phyloP scores from a whole-genome alignment of 305 asterid genomes.

The Ajuga reptans region DNA sequence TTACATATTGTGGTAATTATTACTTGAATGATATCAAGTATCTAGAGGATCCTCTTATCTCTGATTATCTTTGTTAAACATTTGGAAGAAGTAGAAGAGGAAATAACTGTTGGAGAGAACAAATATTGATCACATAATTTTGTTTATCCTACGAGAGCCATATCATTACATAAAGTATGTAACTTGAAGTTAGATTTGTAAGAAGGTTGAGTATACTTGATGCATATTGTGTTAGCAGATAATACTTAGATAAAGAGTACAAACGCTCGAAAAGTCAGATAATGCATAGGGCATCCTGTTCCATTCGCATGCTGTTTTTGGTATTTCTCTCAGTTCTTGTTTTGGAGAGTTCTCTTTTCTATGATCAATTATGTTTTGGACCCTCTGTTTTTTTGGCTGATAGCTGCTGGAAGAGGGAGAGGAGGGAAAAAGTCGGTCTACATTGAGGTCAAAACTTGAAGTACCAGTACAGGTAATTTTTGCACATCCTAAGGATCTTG shows the following conservation, averaged over 20 bases:
- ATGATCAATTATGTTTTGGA: constrained; percentile 14
- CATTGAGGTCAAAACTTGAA: constrained; percentile 84
- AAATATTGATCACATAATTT: neutral
- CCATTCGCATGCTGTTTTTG: neutral
- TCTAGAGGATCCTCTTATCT: neutral
- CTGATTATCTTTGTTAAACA: neutral
- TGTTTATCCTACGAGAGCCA: constrained; percentile 3
- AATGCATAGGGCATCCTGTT: neutral
- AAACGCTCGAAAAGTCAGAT: neutral
- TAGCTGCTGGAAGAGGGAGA: constrained; percentile 97
- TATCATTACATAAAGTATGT: neutral
- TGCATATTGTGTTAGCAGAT: neutral
- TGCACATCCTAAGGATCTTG: constrained; percentile 9
- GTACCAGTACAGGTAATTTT: constrained; percentile 89
- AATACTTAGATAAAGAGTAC: neutral
- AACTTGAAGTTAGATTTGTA: neutral
- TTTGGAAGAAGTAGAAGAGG: neutral
- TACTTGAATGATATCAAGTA: neutral
- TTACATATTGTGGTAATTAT: too few relatives aligned
- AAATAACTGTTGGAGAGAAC: neutral
- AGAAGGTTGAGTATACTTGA: neutral
- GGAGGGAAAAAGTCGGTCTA: constrained; percentile 68
- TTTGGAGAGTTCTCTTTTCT: neutral
- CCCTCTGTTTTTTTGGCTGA: constrained; percentile 19
- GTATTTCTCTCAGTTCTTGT: neutral